Conservation (phyloP, 1,284 basidiomycete genomes). For the Ganoderma sinense region DNA sequence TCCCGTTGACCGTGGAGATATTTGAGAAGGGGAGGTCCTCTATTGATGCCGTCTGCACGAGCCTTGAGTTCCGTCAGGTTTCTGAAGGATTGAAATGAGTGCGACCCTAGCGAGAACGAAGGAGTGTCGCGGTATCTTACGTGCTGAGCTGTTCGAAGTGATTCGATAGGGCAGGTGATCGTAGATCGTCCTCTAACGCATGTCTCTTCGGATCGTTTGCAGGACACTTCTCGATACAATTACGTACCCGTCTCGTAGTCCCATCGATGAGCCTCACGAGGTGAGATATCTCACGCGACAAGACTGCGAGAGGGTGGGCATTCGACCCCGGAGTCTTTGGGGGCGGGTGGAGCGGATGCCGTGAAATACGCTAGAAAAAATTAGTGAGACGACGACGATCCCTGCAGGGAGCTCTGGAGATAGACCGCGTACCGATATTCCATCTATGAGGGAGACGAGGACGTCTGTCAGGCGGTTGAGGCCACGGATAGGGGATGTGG, state of each 20-base stretch:
- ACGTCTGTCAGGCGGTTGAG: not conserved
- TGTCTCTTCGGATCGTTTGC: not conserved
- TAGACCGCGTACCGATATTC: not conserved
- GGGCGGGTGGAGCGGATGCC: too few relatives aligned
- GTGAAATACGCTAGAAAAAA: not conserved
- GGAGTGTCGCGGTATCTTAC: not conserved
- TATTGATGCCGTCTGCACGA: not conserved
- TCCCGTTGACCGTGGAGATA: not conserved
- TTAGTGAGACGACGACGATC: not conserved
- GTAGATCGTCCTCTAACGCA: not conserved
- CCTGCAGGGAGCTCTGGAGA: too few relatives aligned
- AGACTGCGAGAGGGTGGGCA: not conserved
- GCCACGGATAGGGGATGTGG: not conserved
- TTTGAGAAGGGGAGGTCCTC: not conserved
- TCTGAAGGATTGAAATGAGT: not conserved
- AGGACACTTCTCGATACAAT: not conserved
- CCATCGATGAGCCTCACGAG: slow-evolving; percentile 5
- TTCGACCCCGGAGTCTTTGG: not conserved
- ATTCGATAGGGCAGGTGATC: not conserved
- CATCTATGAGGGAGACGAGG: not conserved
- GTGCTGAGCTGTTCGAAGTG: not conserved
- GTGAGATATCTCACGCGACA: slow-evolving; percentile 2
- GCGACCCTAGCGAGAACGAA: not conserved
- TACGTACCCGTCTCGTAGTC: not conserved
- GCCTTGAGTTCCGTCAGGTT: not conserved